phyloP scores from a whole-genome alignment of 371 early-diverging fungal genomes.

The Rhizopus microsporus region DNA sequence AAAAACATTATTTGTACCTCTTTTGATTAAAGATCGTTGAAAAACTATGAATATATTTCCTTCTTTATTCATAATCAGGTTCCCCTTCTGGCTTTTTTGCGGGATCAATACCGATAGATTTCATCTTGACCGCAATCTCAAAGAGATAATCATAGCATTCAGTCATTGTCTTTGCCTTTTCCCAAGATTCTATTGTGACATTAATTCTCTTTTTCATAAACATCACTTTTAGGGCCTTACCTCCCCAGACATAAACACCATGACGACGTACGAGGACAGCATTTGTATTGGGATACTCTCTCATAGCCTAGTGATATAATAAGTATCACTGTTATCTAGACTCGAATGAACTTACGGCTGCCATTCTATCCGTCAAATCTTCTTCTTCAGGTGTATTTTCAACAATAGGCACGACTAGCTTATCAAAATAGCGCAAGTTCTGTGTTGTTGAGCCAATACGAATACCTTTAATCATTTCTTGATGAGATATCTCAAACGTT shows the following conservation, averaged over 20 bases:
- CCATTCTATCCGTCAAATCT: slow-evolving; percentile 90
- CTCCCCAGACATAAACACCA: slow-evolving; percentile 94
- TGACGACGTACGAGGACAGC: slow-evolving; percentile 94
- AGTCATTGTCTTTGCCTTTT: slow-evolving; percentile 96
- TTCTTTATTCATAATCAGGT: slow-evolving; percentile 26
- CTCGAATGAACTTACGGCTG: slow-evolving; percentile 54
- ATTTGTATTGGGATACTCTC: slow-evolving; percentile 87
- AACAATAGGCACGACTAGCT: slow-evolving; percentile 91
- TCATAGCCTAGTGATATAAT: slow-evolving; percentile 70
- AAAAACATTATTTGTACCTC: no score
- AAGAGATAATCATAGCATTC: slow-evolving; percentile 98
- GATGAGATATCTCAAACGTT: slow-evolving; percentile 87
- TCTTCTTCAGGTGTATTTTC: slow-evolving; percentile 97
- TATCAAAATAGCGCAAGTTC: slow-evolving; percentile 77
- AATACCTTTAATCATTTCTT: slow-evolving; percentile 99
- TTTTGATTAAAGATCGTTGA: no score
- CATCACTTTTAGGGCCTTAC: slow-evolving; percentile 26
- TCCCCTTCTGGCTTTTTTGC: slow-evolving; percentile 31
- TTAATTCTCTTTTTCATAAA: neutral
- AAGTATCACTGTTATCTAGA: neutral
- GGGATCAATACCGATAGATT: slow-evolving; percentile 79
- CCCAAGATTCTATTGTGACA: slow-evolving; percentile 76
- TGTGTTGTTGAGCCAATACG: slow-evolving; percentile 70
- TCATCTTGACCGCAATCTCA: slow-evolving; percentile 95
- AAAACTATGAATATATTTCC: no score